These are phyloP conservation scores for Lactarius sanguifluus DNA, from an alignment of 768 basidiomycete species.

Conservation along the genomic window DNA sequence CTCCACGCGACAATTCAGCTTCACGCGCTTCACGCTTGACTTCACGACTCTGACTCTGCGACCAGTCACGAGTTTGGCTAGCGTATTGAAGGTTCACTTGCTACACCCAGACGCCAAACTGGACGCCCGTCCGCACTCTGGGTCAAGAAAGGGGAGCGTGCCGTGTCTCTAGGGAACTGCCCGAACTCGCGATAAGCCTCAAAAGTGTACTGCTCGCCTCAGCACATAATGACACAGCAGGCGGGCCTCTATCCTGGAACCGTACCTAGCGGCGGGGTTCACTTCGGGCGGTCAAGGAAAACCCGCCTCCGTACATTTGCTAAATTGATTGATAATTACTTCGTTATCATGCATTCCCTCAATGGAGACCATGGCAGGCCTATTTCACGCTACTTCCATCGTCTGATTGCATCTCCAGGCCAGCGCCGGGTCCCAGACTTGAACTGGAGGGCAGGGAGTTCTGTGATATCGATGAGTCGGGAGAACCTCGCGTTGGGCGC, in stretches of 20 bases:
- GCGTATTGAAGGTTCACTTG: not conserved
- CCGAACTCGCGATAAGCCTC: not conserved
- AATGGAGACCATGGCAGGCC: not conserved
- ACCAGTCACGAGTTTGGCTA: not conserved
- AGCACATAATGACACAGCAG: not conserved
- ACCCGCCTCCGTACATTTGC: no score
- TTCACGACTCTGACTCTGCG: not conserved
- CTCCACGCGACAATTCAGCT: no score
- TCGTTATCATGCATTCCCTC: no score
- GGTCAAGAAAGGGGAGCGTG: not conserved
- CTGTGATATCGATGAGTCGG: not conserved
- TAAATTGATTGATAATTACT: no score
- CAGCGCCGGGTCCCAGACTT: not conserved
- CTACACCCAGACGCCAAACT: not conserved
- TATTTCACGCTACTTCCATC: not conserved
- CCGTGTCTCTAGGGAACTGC: not conserved
- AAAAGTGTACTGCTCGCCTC: not conserved
- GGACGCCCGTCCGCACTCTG: not conserved
- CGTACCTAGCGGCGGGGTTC: not conserved
- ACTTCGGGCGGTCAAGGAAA: not conserved
- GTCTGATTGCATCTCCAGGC: not conserved
- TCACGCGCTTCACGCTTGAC: no score
- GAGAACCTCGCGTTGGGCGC: not conserved
- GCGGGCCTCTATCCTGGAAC: not conserved
- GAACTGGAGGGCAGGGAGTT: not conserved